Evolutionary conservation across 1,284 basidiomycete genomes (phyloP).

Genomic region (Sphaerobolus stellatus): DNA sequence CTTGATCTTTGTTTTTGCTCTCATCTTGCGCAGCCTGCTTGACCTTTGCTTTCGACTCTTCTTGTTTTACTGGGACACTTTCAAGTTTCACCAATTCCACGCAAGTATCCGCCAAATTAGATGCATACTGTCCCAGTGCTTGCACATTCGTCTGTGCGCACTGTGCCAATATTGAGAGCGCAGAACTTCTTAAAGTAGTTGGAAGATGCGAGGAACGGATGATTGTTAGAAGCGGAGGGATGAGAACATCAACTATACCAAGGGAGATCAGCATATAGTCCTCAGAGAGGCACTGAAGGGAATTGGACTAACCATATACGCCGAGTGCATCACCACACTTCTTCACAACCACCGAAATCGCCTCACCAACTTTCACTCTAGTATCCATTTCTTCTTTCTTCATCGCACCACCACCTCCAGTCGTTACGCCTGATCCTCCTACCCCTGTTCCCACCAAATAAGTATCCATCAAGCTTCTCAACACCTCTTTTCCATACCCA

Average conservation of each 20-base stretch:
- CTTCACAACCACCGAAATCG: conserved; percentile 76
- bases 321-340: conserved; percentile 71
- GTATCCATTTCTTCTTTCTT: conserved; percentile 73
- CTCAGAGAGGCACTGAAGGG: neutral
- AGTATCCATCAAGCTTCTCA: conserved; percentile 60
- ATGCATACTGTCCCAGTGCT: conserved; percentile 61
- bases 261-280: conserved; percentile 8
- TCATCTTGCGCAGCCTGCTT: conserved; percentile 17
- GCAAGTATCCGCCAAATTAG: conserved; percentile 64
- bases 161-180: conserved; percentile 78
- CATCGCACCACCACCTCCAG: conserved; percentile 39
- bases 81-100: conserved; percentile 81
- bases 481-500: conserved; percentile 70
- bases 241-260: conserved; percentile 61
- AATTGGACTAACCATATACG: conserved; percentile 57
- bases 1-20: conserved; percentile 17
- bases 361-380: conserved; percentile 85
- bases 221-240: conserved; percentile 66
- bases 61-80: conserved; percentile 38
- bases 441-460: conserved; percentile 49
- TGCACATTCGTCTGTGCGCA: conserved; percentile 65
- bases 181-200: conserved; percentile 74
- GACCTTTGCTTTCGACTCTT: conserved; percentile 3
- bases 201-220: conserved; percentile 62
- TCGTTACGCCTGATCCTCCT: conserved; percentile 36